Conservation (phyloP, 768 basidiomycete genomes). For the Xerocomellus chrysenteron region DNA sequence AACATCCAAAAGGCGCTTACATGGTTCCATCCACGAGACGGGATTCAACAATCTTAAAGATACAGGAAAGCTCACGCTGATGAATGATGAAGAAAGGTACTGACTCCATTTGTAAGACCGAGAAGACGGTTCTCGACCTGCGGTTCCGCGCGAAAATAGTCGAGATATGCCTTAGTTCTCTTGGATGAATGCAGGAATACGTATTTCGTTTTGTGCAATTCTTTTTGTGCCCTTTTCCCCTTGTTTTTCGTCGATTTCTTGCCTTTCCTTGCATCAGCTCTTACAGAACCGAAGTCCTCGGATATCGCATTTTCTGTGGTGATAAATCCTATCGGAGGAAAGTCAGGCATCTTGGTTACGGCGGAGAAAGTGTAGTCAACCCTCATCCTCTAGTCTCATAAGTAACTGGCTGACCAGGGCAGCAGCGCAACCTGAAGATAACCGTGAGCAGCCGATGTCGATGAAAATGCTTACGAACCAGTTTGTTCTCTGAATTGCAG, state of each 20-base stretch:
- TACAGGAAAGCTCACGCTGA: conserved; percentile 1
- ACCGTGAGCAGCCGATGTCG: conserved; percentile 5
- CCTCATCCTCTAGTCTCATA: conserved; percentile 69
- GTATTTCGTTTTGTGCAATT: conserved; percentile 56
- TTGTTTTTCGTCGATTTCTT: conserved; percentile 45
- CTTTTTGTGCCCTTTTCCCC: conserved; percentile 44
- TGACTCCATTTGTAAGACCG: conserved; percentile 57
- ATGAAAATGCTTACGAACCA: conserved; percentile 41
- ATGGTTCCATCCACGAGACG: conserved; percentile 9
- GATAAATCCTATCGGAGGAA: conserved; percentile 53
- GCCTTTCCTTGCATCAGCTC: conserved; percentile 37
- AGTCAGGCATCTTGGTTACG: conserved; percentile 6
- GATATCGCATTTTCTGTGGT: conserved; percentile 45
- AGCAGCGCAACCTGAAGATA: conserved; percentile 48
- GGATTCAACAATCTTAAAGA: conserved; percentile 9
- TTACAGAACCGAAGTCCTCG: conserved; percentile 49
- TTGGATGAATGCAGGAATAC: conserved; percentile 52
- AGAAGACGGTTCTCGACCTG: conserved; percentile 60
- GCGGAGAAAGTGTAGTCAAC: conserved; percentile 33
- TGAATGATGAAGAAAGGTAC: conserved; percentile 16
- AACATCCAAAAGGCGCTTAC: conserved; percentile 8
- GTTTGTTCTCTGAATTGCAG: conserved; percentile 59
- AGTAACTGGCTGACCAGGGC: conserved; percentile 60
- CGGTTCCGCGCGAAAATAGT: conserved; percentile 68
- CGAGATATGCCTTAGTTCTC: conserved; percentile 47